Conservation (phyloP, 352 stramenopile species). For the Phytophthora multivora region DNA sequence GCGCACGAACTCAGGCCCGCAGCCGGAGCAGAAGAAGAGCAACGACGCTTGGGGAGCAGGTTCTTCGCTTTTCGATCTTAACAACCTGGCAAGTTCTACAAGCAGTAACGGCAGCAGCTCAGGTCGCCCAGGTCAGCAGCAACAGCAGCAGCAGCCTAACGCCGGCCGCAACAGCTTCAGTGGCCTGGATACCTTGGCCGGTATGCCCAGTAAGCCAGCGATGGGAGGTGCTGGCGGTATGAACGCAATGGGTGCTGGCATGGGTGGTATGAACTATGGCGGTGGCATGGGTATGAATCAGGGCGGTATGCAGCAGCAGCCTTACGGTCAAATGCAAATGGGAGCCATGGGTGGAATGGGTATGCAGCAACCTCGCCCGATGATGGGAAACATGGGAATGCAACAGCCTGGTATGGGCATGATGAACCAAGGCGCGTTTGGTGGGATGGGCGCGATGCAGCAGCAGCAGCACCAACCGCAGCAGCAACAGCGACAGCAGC, state of each 20-base stretch:
- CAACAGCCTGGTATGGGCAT: slow-evolving; percentile 58
- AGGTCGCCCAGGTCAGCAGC: slow-evolving; percentile 37
- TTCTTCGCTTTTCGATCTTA: slow-evolving; percentile 81
- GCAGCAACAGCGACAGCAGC: slow-evolving; percentile 59
- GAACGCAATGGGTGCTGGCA: slow-evolving; percentile 51
- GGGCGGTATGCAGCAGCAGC: slow-evolving; percentile 36
- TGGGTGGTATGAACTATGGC: slow-evolving; percentile 59
- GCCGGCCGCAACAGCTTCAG: slow-evolving; percentile 76
- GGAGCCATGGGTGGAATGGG: slow-evolving; percentile 47
- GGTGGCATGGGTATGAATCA: slow-evolving; percentile 33
- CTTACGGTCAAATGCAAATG: slow-evolving; percentile 49
- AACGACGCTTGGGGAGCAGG: slow-evolving; percentile 84
- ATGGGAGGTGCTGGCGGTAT: slow-evolving; percentile 54
- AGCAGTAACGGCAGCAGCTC: slow-evolving; percentile 26
- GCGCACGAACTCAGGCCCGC: slow-evolving; percentile 34
- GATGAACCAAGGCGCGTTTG: slow-evolving; percentile 63
- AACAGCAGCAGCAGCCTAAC: slow-evolving; percentile 31
- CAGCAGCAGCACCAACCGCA: slow-evolving; percentile 56
- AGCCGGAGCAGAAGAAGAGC: slow-evolving; percentile 52
- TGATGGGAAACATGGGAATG: slow-evolving; percentile 54
- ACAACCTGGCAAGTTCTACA: slow-evolving; percentile 57
- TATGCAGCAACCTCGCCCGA: slow-evolving; percentile 39
- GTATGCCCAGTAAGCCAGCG: slow-evolving; percentile 72
- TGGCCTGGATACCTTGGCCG: slow-evolving; percentile 79
- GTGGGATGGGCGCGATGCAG: slow-evolving; percentile 51